Base-by-base conservation (phyloP, 2,329 filamentous ascomycete genomes). In the Neofusicoccum kwambonambiense region DNA sequence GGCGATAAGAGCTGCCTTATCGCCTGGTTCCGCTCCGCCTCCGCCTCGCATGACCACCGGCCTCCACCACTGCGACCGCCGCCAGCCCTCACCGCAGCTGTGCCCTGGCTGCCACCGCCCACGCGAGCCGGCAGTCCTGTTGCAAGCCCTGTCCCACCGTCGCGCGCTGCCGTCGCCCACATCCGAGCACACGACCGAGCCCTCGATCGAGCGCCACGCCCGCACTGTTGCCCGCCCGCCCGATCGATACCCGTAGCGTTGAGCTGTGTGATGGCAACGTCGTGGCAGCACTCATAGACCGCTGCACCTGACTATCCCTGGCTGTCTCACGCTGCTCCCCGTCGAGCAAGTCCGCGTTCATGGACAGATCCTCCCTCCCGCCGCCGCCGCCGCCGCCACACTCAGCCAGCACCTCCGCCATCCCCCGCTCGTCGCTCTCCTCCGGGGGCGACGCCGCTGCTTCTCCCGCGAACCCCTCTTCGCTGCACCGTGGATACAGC, bases 81-180 rank as follows among this genome's bases (percentile, higher is more conserved):
- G 54, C 54, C 54, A 35, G 54, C 54, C 54, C 54, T 44, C 39
- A 58, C 54, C 39, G 54, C 39, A 58, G 54, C 54, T 58, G 54
- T 45, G 27, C 54, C 39, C 51, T 56, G 51, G 17, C 51, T 58
- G 54, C 54, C 8, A 57, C 39, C 13, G 52, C 37, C 2, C 52
- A 57, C 52, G 19, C 52, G 39, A 58, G 19, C 19, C 41, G 54
- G 5, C 11, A n/a, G 54, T 22, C 9, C 39, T 19, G 39, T 9
- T 22, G 39, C 22, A 19, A 39, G 22, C 54, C 27, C 12, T 44
- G 22, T 45, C n/a, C 17, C 22, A 6, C 39, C 6, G 6, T 39
- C 13, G 37, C 37, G 37, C 37, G 11, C 37, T 39, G 37, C 37
- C 37, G 19, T 19, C 22, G 54, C 15, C 9, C 54, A 5, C 39